Percentiles rank a stretch among this genome's conserved stretches.
phyloP scores from a whole-genome alignment of 257 asterid species.

The Vinca minor region DNA sequence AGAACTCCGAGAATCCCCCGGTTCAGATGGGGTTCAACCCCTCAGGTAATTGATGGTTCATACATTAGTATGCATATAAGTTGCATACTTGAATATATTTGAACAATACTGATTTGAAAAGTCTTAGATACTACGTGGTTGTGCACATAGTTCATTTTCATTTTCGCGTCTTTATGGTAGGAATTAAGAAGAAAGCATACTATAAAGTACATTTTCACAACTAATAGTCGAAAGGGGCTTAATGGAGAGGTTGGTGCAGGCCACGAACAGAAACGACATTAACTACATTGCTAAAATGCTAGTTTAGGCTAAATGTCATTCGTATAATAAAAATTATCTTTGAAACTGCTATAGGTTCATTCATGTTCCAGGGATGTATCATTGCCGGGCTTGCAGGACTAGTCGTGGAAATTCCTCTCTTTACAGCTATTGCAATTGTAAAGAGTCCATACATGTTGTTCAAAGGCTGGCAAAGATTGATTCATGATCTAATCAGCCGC shows the following conservation, averaged over 20 bases:
- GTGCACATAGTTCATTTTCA: too few relatives aligned
- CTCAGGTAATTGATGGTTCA: constrained; percentile 78
- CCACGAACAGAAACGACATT: neutral
- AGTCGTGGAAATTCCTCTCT: constrained; percentile 79
- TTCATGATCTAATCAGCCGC: constrained; percentile 79
- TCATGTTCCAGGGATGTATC: constrained; percentile 79
- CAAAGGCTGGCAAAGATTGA: constrained; percentile 86
- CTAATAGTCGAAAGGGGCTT: too few relatives aligned
- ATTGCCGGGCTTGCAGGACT: constrained; percentile 67
- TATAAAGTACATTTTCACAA: too few relatives aligned
- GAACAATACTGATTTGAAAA: too few relatives aligned
- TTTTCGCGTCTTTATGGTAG: too few relatives aligned
- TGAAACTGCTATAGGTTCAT: constrained; percentile 48
- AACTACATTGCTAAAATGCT: neutral
- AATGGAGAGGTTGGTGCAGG: too few relatives aligned
- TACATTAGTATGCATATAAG: too few relatives aligned
- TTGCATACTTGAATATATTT: too few relatives aligned
- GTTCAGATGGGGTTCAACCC: constrained; percentile 45
- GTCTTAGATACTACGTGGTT: too few relatives aligned
- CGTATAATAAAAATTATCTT: neutral
- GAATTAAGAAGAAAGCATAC: too few relatives aligned
- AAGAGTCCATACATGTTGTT: constrained; percentile 88
- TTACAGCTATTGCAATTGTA: constrained; percentile 61
- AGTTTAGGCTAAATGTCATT: neutral
- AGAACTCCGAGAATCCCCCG: constrained; percentile 54